phyloP scores from a whole-genome alignment of 2,329 filamentous ascomycete genomes.

The Ascochyta lentis region DNA sequence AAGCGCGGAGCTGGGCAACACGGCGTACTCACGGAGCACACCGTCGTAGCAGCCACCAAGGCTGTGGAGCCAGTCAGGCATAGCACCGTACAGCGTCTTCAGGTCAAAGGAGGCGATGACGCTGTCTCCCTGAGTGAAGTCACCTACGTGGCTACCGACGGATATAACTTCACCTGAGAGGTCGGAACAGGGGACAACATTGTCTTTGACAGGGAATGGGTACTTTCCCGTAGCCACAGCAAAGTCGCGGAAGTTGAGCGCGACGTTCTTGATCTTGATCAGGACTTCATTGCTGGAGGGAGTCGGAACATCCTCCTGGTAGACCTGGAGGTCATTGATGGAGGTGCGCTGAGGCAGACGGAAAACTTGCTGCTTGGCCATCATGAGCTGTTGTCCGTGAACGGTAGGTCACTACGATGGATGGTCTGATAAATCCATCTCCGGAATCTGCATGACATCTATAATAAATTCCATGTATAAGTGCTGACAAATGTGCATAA shows the following conservation, averaged over 20 bases:
- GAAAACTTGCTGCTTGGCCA: constrained; percentile 15
- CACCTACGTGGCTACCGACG: constrained; percentile 13
- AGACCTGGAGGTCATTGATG: constrained; percentile 1
- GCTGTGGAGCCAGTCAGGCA: constrained; percentile 2
- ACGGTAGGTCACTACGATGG: too few relatives aligned
- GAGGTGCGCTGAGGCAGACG: constrained; percentile 13
- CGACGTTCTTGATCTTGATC: constrained; percentile 19
- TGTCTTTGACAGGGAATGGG: constrained; percentile 14
- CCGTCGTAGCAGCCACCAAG: constrained; percentile 13
- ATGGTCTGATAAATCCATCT: too few relatives aligned
- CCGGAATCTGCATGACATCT: too few relatives aligned
- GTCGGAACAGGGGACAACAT: constrained; percentile 23
- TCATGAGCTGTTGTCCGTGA: too few relatives aligned
- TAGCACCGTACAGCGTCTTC: constrained; percentile 7
- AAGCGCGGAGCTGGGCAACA: constrained; percentile 13
- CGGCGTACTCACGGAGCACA: constrained; percentile 19
- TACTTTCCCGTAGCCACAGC: constrained; percentile 20
- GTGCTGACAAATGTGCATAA: too few relatives aligned
- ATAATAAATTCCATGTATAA: too few relatives aligned
- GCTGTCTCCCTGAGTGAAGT: constrained; percentile 20
- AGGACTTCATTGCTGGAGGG: constrained; percentile 17
- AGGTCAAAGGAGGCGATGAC: constrained; percentile 20
- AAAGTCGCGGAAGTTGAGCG: constrained; percentile 26
- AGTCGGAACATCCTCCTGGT: constrained; percentile 1
- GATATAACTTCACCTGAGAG: constrained; percentile 16